A percentile compares a stretch with the other conserved stretches of the same genome.
phyloP scores from a whole-genome alignment of 2,329 filamentous ascomycete species.

The Tolypocladium nubicola region DNA sequence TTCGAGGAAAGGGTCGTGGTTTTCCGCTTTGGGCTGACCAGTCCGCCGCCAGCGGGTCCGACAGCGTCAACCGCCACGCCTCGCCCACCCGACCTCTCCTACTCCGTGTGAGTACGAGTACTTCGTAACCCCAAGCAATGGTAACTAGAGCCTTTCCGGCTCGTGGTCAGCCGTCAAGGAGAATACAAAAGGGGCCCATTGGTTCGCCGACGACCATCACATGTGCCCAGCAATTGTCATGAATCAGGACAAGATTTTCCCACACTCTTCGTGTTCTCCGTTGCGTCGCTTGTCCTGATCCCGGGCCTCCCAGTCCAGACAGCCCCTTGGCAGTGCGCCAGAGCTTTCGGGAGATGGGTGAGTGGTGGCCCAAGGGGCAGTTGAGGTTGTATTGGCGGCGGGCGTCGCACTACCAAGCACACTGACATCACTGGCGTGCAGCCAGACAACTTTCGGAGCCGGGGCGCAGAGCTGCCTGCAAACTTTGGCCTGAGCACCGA shows the following conservation, averaged over 20 bases:
- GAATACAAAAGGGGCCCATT: neutral
- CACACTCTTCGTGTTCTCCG: neutral
- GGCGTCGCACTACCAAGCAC: slow-evolving; percentile 4
- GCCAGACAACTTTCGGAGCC: neutral
- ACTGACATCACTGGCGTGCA: slow-evolving; percentile 6
- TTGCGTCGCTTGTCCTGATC: neutral
- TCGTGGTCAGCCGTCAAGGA: neutral
- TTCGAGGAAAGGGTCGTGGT: neutral
- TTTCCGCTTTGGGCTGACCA: slow-evolving; percentile 2
- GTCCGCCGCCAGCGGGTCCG: slow-evolving; percentile 3
- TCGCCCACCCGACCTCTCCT: neutral
- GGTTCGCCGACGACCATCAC: neutral
- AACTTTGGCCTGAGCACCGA: neutral
- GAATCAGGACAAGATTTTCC: neutral
- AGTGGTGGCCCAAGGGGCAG: neutral
- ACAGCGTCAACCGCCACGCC: slow-evolving; percentile 2
- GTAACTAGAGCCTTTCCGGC: slow-evolving; percentile 3
- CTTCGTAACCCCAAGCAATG: neutral
- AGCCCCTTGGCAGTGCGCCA: neutral
- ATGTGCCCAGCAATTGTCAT: neutral
- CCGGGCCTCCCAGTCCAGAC: neutral
- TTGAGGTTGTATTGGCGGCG: neutral
- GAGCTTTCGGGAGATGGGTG: neutral
- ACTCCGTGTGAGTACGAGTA: too few species aligned
- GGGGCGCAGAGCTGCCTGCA: neutral